Evolutionary conservation across 805 yeast genomes (phyloP), one percentile per base, ranked within the genome.

Genomic region (Starmerella asiatica): DNA sequence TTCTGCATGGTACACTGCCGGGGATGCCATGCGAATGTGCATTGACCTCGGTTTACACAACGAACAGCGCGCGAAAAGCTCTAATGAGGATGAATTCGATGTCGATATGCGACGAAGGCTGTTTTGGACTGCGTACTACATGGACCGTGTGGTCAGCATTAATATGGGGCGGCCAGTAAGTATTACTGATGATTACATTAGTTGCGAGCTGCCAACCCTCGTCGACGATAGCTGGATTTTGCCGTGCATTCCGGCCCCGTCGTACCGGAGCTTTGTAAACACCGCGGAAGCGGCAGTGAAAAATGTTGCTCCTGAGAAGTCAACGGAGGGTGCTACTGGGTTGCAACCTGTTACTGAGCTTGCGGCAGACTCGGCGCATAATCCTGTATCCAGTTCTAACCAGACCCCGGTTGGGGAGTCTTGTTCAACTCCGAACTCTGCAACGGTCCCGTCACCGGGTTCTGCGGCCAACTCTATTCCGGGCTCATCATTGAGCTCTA

Each of bases 1-100:
- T 0, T 91, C 94, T 3, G 83, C 82, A n/a, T 85, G 96, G 96
- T 82, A 82, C 55, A 73, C 80, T 3, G 61, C 82, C 47, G 94
- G 94, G 0, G 72, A 82, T 1, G 85, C 88, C 0, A 58, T 83
- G 36, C 67, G 95, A 44, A 58, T 82, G 36, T 76, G 88, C 50
- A 82, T 84, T 21, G 95, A 85, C 57, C 58, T 85, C 44, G 94
- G 93, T 1, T 63, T 85, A 6, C 95, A 85, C 57, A 73, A 75
- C 28, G 94, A 84, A 51, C 14, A 31, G 33, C 33, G 21, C 17
- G 14, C 18, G 7, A 28, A 28, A n/a, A 6, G 6, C 7, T 24
- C 28, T 14, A 15, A 28, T 7, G 36, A 60, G 39, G 75, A 75
- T 45, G 70, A 79, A 0, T 75, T 70, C 50, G 62, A 70, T 0